phyloP scores from a whole-genome alignment of 768 basidiomycete species.

The Boletus reticulatus region DNA sequence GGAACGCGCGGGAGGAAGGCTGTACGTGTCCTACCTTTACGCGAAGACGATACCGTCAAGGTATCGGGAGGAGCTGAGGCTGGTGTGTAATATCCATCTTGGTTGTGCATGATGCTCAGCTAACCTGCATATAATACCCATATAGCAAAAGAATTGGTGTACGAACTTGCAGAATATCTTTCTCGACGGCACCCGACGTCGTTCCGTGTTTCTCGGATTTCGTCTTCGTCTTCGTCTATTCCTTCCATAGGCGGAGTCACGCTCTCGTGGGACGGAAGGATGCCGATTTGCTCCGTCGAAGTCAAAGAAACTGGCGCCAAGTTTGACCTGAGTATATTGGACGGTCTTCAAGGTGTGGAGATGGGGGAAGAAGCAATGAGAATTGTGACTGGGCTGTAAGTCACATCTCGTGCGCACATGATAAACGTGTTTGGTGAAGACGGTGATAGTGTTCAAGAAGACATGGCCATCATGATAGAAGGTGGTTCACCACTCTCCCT shows the following conservation, averaged over 20 bases:
- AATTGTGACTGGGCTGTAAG: slow-evolving; percentile 61
- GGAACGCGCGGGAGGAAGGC: slow-evolving; percentile 46
- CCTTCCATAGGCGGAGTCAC: slow-evolving; percentile 25
- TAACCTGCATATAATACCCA: not conserved
- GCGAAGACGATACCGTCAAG: slow-evolving; percentile 39
- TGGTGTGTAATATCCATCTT: slow-evolving; percentile 12
- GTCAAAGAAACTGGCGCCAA: slow-evolving; percentile 48
- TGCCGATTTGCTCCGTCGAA: slow-evolving; percentile 50
- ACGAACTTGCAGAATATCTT: slow-evolving; percentile 68
- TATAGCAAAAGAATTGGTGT: slow-evolving; percentile 63
- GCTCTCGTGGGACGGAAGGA: slow-evolving; percentile 41
- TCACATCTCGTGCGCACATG: slow-evolving; percentile 9
- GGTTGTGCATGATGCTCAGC: not conserved
- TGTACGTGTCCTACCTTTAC: slow-evolving; percentile 43
- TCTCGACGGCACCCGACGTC: slow-evolving; percentile 57
- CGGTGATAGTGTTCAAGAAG: slow-evolving; percentile 49
- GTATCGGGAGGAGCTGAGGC: slow-evolving; percentile 32
- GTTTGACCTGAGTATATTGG: slow-evolving; percentile 45
- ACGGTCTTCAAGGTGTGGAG: slow-evolving; percentile 16
- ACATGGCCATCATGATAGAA: slow-evolving; percentile 60
- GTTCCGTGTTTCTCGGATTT: slow-evolving; percentile 47
- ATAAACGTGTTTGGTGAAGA: slow-evolving; percentile 5
- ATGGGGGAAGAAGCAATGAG: slow-evolving; percentile 53
- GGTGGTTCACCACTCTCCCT: slow-evolving; percentile 31
- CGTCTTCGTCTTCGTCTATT: not conserved